Base-by-base conservation (phyloP, 768 basidiomycete species). In the Pulveroboletus ravenelii region DNA sequence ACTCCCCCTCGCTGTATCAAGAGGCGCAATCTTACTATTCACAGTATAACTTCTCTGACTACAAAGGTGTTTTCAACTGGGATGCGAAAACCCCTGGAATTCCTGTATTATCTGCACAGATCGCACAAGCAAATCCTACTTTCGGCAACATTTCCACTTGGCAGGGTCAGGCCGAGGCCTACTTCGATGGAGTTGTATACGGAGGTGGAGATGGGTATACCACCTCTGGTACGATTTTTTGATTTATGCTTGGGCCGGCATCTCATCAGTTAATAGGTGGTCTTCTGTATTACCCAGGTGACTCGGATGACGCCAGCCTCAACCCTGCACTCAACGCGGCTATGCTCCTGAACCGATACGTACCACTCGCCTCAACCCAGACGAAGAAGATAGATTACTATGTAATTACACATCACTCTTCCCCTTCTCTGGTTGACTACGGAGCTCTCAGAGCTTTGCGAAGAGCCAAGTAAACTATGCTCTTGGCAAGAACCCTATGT, bases 401-500 rank as follows among this genome's bases (percentile, higher is more conserved):
- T 53, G 86, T 89, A 60, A 56, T 72, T 64, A 31, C 44, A 6
- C 23, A 6, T 46, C 14, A 4, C 9, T 10, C 5, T n/a, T 38
- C n/a, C 4, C 9, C 37, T 41, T 56, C 17, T 37, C 13, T 20
- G 8, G 46, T 42, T 59, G 17, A 61, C 47, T 9, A 3, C 40
- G 50, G 25, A 47, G 20, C 48, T 25, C 35, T 39, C 54, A 91
- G 89, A 67, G 69, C 42, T 93, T 87, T 62, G 89, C 90, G 0
- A 78, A 84, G 64, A 71, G 68, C 31, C 93, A 97, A 66, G 58
- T 94, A 10, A 78, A 87, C 61, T 97, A 96, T 66, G 77, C 75
- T 4, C 76, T 96, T 6, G 94, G 94, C 34, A 81, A 87, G 44
- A 97, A 97, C 62, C 85, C 93, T 1, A 94, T 93, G 91, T 82